Percentiles rank a stretch among this genome's conserved stretches.
These are phyloP conservation scores for Plasmodiophora brassicae DNA, from an alignment of 208 protist species.

Conservation along the genomic window DNA sequence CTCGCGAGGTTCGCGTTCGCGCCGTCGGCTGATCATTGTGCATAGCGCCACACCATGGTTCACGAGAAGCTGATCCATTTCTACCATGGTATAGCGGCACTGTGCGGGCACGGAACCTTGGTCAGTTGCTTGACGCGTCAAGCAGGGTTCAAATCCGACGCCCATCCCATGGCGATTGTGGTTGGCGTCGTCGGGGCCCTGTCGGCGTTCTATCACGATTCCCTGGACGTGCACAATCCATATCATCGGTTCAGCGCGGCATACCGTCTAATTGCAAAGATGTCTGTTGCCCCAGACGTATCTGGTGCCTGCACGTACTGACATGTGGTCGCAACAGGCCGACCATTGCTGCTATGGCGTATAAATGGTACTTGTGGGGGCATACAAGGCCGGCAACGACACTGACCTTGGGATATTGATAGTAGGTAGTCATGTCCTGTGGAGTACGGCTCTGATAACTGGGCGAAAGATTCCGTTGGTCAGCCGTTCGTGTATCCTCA, in stretches of 20 bases:
- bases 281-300: too few relatives aligned
- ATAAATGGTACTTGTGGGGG: too few relatives aligned
- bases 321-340: too few relatives aligned
- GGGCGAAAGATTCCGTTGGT: constrained; percentile 50
- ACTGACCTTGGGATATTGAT: too few relatives aligned
- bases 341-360: constrained; percentile 28
- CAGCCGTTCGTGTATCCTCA: constrained; percentile 44
- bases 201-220: constrained; percentile 48
- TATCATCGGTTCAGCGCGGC: background rate
- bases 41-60: constrained; percentile 41
- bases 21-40: background rate
- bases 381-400: too few relatives aligned
- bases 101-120: background rate
- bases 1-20: background rate
- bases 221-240: constrained; percentile 33
- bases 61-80: constrained; percentile 48
- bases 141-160: constrained; percentile 15
- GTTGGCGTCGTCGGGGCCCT: constrained; percentile 42
- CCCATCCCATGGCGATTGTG: constrained; percentile 46
- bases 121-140: background rate
- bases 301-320: too few relatives aligned
- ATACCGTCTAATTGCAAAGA: constrained; percentile 4
- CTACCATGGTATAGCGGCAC: constrained; percentile 3
- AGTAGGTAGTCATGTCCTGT: too few relatives aligned
- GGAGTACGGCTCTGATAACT: too few relatives aligned